These are phyloP conservation scores for Aegilops sharonensis DNA, from an alignment of 176 grass and related monocot species.

Conservation along the genomic window DNA sequence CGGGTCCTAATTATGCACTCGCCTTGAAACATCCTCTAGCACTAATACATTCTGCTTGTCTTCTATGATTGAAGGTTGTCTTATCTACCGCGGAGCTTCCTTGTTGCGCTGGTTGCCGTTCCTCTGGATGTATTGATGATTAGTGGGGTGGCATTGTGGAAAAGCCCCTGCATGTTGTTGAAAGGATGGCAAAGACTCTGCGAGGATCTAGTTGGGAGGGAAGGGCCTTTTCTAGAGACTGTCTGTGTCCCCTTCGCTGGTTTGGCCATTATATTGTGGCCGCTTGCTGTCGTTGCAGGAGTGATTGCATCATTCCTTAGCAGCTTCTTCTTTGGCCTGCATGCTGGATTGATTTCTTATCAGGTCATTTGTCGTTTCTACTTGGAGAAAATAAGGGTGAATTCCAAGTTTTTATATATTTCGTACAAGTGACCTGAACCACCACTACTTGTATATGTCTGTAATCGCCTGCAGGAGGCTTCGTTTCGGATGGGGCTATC, in stretches of 20 bases:
- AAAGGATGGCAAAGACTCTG: conserved; percentile 91
- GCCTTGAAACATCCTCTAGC: background rate
- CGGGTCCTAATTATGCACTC: background rate
- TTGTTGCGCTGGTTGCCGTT: conserved; percentile 49
- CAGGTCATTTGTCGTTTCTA: conserved; percentile 39
- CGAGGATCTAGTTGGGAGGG: conserved; percentile 78
- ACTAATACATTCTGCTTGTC: background rate
- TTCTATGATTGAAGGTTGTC: conserved; percentile 42
- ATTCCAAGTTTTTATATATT: background rate
- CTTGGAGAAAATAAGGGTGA: background rate
- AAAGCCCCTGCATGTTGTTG: conserved; percentile 78
- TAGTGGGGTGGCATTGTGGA: conserved; percentile 70
- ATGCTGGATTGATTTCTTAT: conserved; percentile 63
- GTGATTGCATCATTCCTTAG: conserved; percentile 57
- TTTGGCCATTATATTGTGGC: conserved; percentile 82
- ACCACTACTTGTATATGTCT: background rate
- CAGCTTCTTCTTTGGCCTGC: conserved; percentile 74
- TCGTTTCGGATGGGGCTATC: conserved; percentile 76
- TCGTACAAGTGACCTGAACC: background rate
- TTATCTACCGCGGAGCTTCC: conserved; percentile 51
- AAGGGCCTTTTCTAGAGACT: conserved; percentile 86
- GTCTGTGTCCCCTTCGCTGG: conserved; percentile 85
- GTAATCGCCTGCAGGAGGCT: conserved; percentile 40
- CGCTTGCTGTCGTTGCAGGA: conserved; percentile 63
- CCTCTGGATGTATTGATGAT: conserved; percentile 72